A percentile compares a stretch with the other conserved stretches of the same genome.
These are phyloP conservation scores for Williopsis jadinii DNA, from an alignment of 1,139 yeast genomes.

Conservation along the genomic window DNA sequence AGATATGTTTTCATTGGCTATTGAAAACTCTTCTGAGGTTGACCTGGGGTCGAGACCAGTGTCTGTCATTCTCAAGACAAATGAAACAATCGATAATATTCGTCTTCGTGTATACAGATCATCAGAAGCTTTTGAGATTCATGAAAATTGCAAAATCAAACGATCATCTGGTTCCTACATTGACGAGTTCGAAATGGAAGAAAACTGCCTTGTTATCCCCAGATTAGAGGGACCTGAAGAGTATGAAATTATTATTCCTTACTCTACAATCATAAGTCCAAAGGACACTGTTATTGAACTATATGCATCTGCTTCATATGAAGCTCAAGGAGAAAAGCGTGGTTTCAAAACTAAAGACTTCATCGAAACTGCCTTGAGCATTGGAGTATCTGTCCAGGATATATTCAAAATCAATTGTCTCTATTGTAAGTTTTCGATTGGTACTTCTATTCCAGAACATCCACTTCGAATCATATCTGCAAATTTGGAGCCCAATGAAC, in stretches of 20 bases:
- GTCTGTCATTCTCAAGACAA: constrained; percentile 16
- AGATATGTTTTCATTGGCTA: constrained; percentile 8
- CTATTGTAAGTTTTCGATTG: constrained; percentile 62
- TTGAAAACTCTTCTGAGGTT: constrained; percentile 17
- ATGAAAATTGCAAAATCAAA: constrained; percentile 1
- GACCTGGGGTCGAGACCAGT: constrained; percentile 18
- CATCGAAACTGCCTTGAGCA: constrained; percentile 44
- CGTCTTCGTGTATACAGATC: constrained; percentile 6
- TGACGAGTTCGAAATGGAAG: background rate
- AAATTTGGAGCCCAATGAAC: constrained; percentile 32
- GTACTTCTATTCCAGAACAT: constrained; percentile 42
- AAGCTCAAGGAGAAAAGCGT: constrained; percentile 12
- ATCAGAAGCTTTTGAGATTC: constrained; percentile 2
- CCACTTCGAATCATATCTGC: constrained; percentile 53
- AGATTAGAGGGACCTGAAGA: constrained; percentile 4
- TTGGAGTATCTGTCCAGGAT: constrained; percentile 75
- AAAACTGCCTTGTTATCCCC: background rate
- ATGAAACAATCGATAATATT: constrained; percentile 5
- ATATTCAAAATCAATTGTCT: constrained; percentile 50
- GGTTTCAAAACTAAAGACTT: constrained; percentile 24
- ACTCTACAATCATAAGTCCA: constrained; percentile 6
- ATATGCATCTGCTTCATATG: constrained; percentile 30
- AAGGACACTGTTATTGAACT: constrained; percentile 17
- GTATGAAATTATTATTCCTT: constrained; percentile 21
- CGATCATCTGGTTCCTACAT: background rate